Base-by-base conservation (phyloP, 139 green algal species). In the Raphidocelis subcapitata region DNA sequence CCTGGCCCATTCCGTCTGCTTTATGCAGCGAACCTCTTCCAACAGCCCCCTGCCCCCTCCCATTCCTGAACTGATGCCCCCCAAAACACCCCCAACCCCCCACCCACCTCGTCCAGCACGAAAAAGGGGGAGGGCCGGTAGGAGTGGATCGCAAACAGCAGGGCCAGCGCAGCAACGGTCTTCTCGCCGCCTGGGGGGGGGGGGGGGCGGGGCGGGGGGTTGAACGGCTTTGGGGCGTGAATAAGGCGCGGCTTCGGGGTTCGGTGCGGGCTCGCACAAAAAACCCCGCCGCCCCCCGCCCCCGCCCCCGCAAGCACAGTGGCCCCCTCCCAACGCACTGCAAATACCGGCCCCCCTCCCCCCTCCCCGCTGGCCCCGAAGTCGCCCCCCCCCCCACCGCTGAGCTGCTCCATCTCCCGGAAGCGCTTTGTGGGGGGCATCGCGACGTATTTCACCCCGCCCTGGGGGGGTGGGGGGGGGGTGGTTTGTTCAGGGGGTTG, bases 401-500 rank as follows among this genome's bases (percentile, higher is more conserved):
- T 96, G 31, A 99, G 90, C 83, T 97, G 88, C 72, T 98, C 94
- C 94, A 99, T 99, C 65, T 99, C 92, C 5, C 94, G 81, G 84
- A 97, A 99, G 28, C 95, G 83, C 85, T 99, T 99, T 65, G 88
- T 94, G 36, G 95, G 95, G 4, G 95, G 95, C 86, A 98, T 98
- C 73, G 95, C 94, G 1, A 82, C 94, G 84, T 94, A 99, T 76
- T 96, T 97, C 79, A 98, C 90, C 49, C 94, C 94, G 15, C 68
- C 74, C n/a, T n/a, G n/a, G n/a, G n/a, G n/a, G n/a, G n/a, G n/a
- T n/a, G n/a, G n/a, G n/a, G n/a, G n/a, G n/a, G n/a, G n/a, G n/a
- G n/a, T n/a, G n/a, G n/a, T n/a, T n/a, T n/a, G n/a, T n/a, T n/a
- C n/a, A n/a, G n/a, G n/a, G n/a, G n/a, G n/a, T n/a, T n/a, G n/a